Base-by-base conservation (phyloP, 2,329 filamentous ascomycete species). In the Onygenales sp. region DNA sequence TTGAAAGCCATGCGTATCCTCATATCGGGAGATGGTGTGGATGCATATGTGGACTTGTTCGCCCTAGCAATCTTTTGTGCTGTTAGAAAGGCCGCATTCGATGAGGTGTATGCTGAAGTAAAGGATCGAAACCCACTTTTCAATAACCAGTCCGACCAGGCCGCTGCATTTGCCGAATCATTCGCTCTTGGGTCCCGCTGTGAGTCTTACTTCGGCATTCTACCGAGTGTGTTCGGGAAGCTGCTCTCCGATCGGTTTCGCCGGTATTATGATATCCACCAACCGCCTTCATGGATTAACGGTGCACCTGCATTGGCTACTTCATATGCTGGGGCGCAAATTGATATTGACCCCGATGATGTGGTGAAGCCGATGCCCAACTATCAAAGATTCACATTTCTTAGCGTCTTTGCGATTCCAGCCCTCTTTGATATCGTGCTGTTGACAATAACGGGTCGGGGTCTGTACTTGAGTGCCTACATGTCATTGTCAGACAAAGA, bases 141-240 rank as follows among this genome's bases (percentile, higher is more conserved):
- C 64, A 79, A 82, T 52, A 73, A 77, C 17, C 81, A 82, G 53
- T 72, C 80, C 1, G 82, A 84, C 54, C 82, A 85, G 63, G 81
- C 81, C 11, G 81, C 80, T 35, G 80, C 80, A 6, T 84, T 84
- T 59, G 77, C 81, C 0, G 82, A 84, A 61, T 75, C 82, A 0
- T 84, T 82, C 65, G 81, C 80, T 0, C 69, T 84, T 1, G 82
- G 82, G 1, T 84, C 81, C 3, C 78, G 81, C 52, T 85, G 82
- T 60, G 80, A 83, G 55, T 73, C 77, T 0, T 84, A 83, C 60
- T 82, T 84, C 54, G 80, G 81, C 55, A 74, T 84, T 48, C 61
- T 69, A 2, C 77, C 77, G 2, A 74, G 73, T 33, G 69, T 70
- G 5, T 67, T 80, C 36, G 77, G 77, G 50, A 72, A 72, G 53